Evolutionary conservation across 768 basidiomycete species (phyloP).

Genomic region (Lactarius quietus): DNA sequence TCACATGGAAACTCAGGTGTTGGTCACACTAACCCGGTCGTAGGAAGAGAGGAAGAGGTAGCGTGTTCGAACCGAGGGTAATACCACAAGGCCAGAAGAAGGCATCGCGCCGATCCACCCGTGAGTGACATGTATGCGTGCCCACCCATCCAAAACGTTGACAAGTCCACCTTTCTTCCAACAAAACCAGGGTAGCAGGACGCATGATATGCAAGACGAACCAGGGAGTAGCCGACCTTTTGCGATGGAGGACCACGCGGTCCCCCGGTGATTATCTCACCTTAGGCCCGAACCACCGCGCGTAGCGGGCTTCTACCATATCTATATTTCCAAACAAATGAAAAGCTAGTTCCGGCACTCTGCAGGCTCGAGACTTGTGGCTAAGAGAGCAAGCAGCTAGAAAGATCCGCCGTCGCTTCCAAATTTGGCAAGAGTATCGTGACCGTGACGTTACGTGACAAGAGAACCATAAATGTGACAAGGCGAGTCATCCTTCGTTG

Average conservation of each 20-base stretch:
- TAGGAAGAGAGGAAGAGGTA: neutral
- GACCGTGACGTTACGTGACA: neutral
- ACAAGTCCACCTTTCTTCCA: neutral
- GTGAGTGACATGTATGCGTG: neutral
- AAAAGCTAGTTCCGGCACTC: neutral
- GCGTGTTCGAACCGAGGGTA: neutral
- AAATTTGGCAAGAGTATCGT: neutral
- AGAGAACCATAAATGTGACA: neutral
- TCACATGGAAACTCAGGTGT: neutral
- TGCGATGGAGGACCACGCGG: neutral
- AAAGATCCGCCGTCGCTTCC: no score
- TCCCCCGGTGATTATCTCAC: neutral
- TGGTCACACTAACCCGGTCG: neutral
- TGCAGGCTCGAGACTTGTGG: no score
- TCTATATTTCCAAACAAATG: neutral
- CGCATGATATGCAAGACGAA: neutral
- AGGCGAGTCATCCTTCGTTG: slow-evolving; percentile 16
- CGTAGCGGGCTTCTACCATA: neutral
- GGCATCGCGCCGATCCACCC: neutral
- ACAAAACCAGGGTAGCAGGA: neutral
- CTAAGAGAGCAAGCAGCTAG: no score
- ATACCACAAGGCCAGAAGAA: neutral
- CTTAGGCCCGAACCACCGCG: neutral
- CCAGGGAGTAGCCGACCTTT: neutral
- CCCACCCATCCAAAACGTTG: neutral